These are phyloP conservation scores for Phytophthora syringae DNA, from an alignment of 352 stramenopile genomes.

Conservation along the genomic window DNA sequence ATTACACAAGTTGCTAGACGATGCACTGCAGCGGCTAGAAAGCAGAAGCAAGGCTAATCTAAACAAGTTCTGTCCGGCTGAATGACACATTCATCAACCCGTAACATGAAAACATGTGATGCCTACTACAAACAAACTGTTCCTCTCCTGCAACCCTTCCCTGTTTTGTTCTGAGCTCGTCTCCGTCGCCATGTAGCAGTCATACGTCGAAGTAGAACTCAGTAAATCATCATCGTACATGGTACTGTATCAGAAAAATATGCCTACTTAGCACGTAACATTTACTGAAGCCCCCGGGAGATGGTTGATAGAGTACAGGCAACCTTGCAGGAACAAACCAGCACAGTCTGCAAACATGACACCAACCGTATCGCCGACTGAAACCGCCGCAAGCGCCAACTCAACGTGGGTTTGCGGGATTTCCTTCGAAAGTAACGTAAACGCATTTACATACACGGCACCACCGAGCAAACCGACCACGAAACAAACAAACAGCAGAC, in stretches of 20 bases:
- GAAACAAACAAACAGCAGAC: conserved; percentile 84
- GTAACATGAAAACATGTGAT: too few species aligned
- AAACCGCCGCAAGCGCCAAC: conserved; percentile 88
- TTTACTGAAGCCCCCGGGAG: conserved; percentile 68
- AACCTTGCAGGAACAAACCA: conserved; percentile 92
- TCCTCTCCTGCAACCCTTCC: too few species aligned
- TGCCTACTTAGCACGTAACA: conserved; percentile 52
- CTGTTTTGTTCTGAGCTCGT: too few species aligned
- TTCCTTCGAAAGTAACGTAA: conserved; percentile 88
- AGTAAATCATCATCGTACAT: background rate
- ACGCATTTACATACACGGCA: conserved; percentile 93
- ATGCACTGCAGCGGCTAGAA: background rate
- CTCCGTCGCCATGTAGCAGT: too few species aligned
- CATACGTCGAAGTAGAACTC: too few species aligned
- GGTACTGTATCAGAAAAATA: background rate
- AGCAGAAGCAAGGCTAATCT: too few species aligned
- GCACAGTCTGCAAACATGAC: conserved; percentile 91
- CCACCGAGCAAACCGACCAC: conserved; percentile 90
- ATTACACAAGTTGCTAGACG: conserved; percentile 4
- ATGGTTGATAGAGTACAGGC: conserved; percentile 89
- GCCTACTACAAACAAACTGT: too few species aligned
- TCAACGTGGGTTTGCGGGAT: conserved; percentile 75
- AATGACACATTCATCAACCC: too few species aligned
- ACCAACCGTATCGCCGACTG: conserved; percentile 89
- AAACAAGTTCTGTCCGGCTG: background rate